These are phyloP conservation scores for Yamadazyma insecticola DNA, from an alignment of 805 yeast species.

Conservation along the genomic window DNA sequence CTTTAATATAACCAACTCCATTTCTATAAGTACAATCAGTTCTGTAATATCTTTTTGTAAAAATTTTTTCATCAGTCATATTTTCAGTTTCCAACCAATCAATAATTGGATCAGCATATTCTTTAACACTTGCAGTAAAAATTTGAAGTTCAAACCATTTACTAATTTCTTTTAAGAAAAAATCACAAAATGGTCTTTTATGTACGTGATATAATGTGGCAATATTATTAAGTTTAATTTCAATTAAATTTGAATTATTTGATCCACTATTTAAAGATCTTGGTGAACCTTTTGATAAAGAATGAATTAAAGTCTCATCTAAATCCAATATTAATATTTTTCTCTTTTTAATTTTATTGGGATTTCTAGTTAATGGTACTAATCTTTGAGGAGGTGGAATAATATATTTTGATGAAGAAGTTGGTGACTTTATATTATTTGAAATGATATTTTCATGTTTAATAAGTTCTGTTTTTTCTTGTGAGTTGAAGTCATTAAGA, in stretches of 20 bases:
- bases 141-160: constrained; percentile 87
- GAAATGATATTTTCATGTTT: constrained; percentile 39
- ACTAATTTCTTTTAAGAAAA: constrained; percentile 70
- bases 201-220: constrained; percentile 86
- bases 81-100: constrained; percentile 78
- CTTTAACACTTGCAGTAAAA: constrained; percentile 91
- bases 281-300: constrained; percentile 65
- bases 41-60: constrained; percentile 65
- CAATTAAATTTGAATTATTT: constrained; percentile 58
- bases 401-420: constrained; percentile 36
- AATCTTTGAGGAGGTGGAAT: constrained; percentile 44
- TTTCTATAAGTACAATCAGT: constrained; percentile 70
- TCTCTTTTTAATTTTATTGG: constrained; percentile 23
- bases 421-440: constrained; percentile 38
- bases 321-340: constrained; percentile 83
- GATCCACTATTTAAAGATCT: constrained; percentile 31
- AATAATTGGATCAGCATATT: constrained; percentile 95
- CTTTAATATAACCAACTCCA: constrained; percentile 78
- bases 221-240: constrained; percentile 62
- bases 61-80: constrained; percentile 20
- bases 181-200: constrained; percentile 88
- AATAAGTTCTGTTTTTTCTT: constrained; percentile 31
- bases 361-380: constrained; percentile 38
- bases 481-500: constrained; percentile 5
- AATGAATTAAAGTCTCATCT: constrained; percentile 93